Percentiles rank a stretch among this genome's conserved stretches.
phyloP scores from a whole-genome alignment of 2,329 filamentous ascomycete genomes.

The Neonectria ditissima region DNA sequence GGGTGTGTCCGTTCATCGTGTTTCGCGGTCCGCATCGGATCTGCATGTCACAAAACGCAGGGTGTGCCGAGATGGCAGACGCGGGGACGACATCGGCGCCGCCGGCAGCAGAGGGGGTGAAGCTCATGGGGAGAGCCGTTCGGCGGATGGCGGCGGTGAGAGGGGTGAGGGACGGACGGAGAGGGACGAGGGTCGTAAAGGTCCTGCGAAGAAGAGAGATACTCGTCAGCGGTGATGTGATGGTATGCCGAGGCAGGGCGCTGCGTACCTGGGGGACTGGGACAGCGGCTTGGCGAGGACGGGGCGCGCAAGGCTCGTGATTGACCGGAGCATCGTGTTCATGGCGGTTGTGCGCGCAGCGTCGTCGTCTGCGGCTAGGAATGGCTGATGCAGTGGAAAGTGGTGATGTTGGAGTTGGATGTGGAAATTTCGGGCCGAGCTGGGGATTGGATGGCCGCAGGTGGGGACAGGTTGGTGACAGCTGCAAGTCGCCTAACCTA shows the following conservation, averaged over 20 bases:
- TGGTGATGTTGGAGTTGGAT: slow-evolving; percentile 37
- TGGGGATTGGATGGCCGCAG: slow-evolving; percentile 33
- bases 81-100: slow-evolving; percentile 60
- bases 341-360: slow-evolving; percentile 31
- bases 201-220: slow-evolving; percentile 47
- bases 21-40: slow-evolving; percentile 70
- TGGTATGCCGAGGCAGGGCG: not conserved
- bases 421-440: slow-evolving; percentile 45
- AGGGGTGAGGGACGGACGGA: slow-evolving; percentile 60
- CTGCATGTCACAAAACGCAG: slow-evolving; percentile 63
- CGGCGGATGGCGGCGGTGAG: slow-evolving; percentile 49
- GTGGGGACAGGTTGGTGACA: slow-evolving; percentile 25
- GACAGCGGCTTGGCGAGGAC: slow-evolving; percentile 40
- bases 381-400: slow-evolving; percentile 28
- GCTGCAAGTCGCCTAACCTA: slow-evolving; percentile 28
- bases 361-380: slow-evolving; percentile 29
- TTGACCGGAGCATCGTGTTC: slow-evolving; percentile 45
- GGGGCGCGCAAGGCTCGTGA: slow-evolving; percentile 49
- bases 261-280: slow-evolving; percentile 41
- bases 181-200: slow-evolving; percentile 62
- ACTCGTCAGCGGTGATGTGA: slow-evolving; percentile 22
- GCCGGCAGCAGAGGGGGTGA: slow-evolving; percentile 45
- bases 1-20: slow-evolving; percentile 66
- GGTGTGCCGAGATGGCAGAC: slow-evolving; percentile 63
- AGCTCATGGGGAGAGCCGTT: slow-evolving; percentile 44